Evolutionary conservation across 2,329 filamentous ascomycete species (phyloP).

Genomic region (Claviceps digitariae): DNA sequence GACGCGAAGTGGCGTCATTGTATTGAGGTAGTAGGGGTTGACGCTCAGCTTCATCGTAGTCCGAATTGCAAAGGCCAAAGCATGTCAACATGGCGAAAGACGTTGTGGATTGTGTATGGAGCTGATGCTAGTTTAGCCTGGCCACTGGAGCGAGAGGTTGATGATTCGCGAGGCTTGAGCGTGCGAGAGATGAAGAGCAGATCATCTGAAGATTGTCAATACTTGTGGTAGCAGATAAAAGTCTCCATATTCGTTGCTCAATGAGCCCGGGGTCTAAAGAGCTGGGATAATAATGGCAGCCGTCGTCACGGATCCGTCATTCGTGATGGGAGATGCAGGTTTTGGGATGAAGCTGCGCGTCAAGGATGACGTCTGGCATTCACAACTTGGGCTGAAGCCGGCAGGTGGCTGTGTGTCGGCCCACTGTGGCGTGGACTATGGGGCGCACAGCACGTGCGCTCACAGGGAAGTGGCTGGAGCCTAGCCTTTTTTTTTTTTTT

Average conservation of each 20-base stretch:
- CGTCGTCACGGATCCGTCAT: conserved; percentile 2
- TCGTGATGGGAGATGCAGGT: background rate
- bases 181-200: background rate
- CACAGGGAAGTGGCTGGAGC: too few relatives aligned
- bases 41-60: conserved; percentile 39
- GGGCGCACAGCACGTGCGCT: too few relatives aligned
- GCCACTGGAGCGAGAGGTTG: background rate
- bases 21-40: conserved; percentile 74
- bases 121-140: background rate
- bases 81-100: conserved; percentile 41
- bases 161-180: background rate
- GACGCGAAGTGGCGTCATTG: conserved; percentile 64
- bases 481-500: too few relatives aligned
- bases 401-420: too few relatives aligned
- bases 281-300: background rate
- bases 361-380: conserved; percentile 4
- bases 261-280: background rate
- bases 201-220: background rate
- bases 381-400: background rate
- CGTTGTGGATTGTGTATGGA: background rate
- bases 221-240: background rate
- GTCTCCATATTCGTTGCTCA: background rate
- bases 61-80: conserved; percentile 41
- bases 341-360: background rate
- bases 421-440: background rate